phyloP scores from a whole-genome alignment of 768 basidiomycete species.

The Boletus subparvulus region DNA sequence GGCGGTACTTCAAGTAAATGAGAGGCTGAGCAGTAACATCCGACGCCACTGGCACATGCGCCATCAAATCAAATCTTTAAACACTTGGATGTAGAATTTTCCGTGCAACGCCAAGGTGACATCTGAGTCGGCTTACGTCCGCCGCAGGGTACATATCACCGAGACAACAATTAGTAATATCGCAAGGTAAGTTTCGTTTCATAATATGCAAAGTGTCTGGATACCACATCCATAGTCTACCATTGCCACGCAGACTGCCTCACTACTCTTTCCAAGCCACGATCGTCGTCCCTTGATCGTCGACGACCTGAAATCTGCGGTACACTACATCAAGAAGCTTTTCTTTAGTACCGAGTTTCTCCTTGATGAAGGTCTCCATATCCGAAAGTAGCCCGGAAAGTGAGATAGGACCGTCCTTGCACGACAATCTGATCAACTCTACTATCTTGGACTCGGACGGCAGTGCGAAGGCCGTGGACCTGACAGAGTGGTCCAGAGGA shows the following conservation, averaged over 20 bases:
- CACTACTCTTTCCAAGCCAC: slow-evolving; percentile 27
- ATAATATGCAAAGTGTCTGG: background rate
- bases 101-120: background rate
- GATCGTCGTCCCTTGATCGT: slow-evolving; percentile 41
- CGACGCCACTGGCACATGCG: slow-evolving; percentile 17
- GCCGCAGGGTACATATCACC: slow-evolving; percentile 3
- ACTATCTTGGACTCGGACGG: slow-evolving; percentile 79
- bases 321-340: slow-evolving; percentile 77
- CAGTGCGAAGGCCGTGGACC: slow-evolving; percentile 50
- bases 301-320: slow-evolving; percentile 62
- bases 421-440: slow-evolving; percentile 46
- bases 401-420: slow-evolving; percentile 42
- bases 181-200: background rate
- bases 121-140: background rate
- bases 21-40: slow-evolving; percentile 20
- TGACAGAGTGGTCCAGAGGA: slow-evolving; percentile 25
- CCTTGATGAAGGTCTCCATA: slow-evolving; percentile 24
- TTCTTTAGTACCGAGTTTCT: slow-evolving; percentile 61
- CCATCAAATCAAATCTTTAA: slow-evolving; percentile 23
- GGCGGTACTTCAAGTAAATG: slow-evolving; percentile 20
- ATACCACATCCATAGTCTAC: slow-evolving; percentile 6
- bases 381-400: slow-evolving; percentile 23
- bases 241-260: slow-evolving; percentile 11
- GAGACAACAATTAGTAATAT: background rate
- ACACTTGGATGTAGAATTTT: background rate